These are phyloP conservation scores for Omphalotus guepiniiformis DNA, from an alignment of 768 basidiomycete species.

Conservation along the genomic window DNA sequence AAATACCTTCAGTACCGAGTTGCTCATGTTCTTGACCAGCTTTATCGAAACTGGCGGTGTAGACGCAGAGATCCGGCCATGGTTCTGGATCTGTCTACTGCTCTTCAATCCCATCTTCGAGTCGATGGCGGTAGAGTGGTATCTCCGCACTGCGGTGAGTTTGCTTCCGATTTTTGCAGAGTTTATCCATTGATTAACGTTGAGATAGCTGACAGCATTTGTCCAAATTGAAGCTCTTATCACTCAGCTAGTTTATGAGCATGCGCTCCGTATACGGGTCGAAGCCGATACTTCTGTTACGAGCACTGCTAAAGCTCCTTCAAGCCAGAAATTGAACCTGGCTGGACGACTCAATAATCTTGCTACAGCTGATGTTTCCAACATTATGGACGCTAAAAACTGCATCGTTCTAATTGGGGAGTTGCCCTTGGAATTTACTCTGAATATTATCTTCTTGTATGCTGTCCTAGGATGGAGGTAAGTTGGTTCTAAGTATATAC, in stretches of 20 bases:
- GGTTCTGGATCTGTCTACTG: constrained; percentile 36
- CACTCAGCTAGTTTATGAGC: constrained; percentile 12
- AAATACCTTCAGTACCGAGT: background rate
- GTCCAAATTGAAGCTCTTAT: constrained; percentile 10
- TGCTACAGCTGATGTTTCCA: constrained; percentile 43
- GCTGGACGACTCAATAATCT: constrained; percentile 57
- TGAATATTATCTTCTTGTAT: constrained; percentile 20
- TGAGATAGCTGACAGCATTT: background rate
- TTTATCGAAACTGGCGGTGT: constrained; percentile 1
- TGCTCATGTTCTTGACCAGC: background rate
- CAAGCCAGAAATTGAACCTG: constrained; percentile 27
- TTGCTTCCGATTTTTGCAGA: background rate
- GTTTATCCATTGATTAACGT: background rate
- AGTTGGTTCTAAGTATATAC: background rate
- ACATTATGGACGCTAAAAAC: constrained; percentile 9
- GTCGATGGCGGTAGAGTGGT: constrained; percentile 37
- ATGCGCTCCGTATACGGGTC: constrained; percentile 33
- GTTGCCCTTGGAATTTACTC: constrained; percentile 1
- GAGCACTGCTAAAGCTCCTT: background rate
- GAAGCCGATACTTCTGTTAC: constrained; percentile 3
- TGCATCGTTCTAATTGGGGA: constrained; percentile 6
- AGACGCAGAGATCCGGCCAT: constrained; percentile 2
- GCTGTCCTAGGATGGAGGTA: constrained; percentile 17
- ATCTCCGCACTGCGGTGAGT: constrained; percentile 23
- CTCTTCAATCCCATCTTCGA: constrained; percentile 31